Evolutionary conservation across 371 early-diverging fungal genomes (phyloP).

Genomic region (Mucor plumbeus): DNA sequence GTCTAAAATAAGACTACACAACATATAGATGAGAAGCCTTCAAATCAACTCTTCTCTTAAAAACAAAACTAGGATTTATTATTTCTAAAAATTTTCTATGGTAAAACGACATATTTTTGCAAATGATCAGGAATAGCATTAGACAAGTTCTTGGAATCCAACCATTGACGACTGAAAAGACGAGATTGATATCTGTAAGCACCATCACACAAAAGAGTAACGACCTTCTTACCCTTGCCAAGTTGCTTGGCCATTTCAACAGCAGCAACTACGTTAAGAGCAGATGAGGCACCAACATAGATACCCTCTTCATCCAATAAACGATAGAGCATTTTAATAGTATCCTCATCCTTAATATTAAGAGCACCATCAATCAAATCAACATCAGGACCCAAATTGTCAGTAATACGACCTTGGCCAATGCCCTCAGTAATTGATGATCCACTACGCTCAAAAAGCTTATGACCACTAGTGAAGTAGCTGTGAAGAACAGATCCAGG

Average conservation of each 20-base stretch:
- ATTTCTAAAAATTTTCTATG: background rate
- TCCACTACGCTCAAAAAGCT: conserved; percentile 72
- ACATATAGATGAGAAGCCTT: too few species aligned
- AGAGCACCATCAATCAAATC: conserved; percentile 85
- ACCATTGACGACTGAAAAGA: conserved; percentile 85
- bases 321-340: conserved; percentile 84
- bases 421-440: conserved; percentile 90
- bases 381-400: conserved; percentile 83
- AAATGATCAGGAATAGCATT: conserved; percentile 83
- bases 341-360: conserved; percentile 80
- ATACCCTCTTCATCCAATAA: conserved; percentile 93
- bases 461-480: conserved; percentile 76
- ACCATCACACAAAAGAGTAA: conserved; percentile 91
- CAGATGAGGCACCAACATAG: conserved; percentile 92
- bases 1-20: too few species aligned
- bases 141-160: conserved; percentile 80
- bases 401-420: conserved; percentile 95
- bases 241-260: conserved; percentile 86
- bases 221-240: conserved; percentile 83
- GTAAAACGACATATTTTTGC: conserved; percentile 83
- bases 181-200: conserved; percentile 93
- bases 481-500: conserved; percentile 91
- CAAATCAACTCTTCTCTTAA: too few species aligned
- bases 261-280: conserved; percentile 94
- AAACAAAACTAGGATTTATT: background rate